Percentiles rank a stretch among this genome's conserved stretches.
These are phyloP conservation scores for Gaertneriomyces semiglobifer DNA, from an alignment of 192 early-diverging fungal species.

Conservation along the genomic window DNA sequence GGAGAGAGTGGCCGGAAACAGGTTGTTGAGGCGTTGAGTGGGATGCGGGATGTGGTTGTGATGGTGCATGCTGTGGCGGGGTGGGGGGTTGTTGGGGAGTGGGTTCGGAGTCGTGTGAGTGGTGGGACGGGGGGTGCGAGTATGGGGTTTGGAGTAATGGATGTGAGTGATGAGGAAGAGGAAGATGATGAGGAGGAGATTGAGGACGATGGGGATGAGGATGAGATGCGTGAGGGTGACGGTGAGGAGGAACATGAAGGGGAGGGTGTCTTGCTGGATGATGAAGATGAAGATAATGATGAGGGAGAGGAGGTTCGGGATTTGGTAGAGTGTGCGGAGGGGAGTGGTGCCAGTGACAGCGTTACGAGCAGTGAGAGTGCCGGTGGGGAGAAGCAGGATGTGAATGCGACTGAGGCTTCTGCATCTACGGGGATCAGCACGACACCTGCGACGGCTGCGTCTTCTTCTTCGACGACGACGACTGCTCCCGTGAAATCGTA, in stretches of 20 bases:
- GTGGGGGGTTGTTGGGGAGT: slow-evolving; percentile 33
- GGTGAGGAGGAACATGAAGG: slow-evolving; percentile 22
- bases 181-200: slow-evolving; percentile 27
- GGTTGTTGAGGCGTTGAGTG: neutral
- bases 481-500: slow-evolving; percentile 14
- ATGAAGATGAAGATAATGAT: slow-evolving; percentile 41
- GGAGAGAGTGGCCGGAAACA: neutral
- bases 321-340: slow-evolving; percentile 35
- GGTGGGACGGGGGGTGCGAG: slow-evolving; percentile 77
- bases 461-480: neutral
- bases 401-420: slow-evolving; percentile 6
- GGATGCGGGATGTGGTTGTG: slow-evolving; percentile 11
- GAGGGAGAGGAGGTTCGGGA: slow-evolving; percentile 40
- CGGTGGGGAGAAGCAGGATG: neutral
- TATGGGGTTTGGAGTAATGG: slow-evolving; percentile 69
- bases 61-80: slow-evolving; percentile 22
- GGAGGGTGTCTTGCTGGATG: slow-evolving; percentile 21
- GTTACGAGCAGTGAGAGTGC: neutral
- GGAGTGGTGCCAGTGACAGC: slow-evolving; percentile 17
- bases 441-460: slow-evolving; percentile 5
- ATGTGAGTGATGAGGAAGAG: slow-evolving; percentile 33
- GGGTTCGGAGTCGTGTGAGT: slow-evolving; percentile 1
- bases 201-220: slow-evolving; percentile 35
- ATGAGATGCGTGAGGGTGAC: slow-evolving; percentile 30
- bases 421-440: slow-evolving; percentile 3